These are phyloP conservation scores for Citrus australasica DNA, from an alignment of 345 rosid genomes.

Conservation along the genomic window DNA sequence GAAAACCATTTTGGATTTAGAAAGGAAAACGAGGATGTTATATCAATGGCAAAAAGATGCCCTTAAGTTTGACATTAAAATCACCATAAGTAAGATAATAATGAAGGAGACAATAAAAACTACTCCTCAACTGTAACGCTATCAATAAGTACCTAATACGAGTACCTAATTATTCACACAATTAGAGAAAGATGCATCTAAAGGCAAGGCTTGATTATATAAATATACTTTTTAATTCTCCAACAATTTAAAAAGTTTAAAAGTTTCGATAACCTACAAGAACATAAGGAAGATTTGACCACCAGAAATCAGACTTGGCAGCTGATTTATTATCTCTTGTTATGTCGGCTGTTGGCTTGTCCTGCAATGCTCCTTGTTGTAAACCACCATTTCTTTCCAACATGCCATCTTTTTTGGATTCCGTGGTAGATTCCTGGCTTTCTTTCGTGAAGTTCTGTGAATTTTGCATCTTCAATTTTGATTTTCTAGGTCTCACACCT, in stretches of 20 bases:
- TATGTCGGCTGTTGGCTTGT: constrained; percentile 16
- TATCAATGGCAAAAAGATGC: not conserved
- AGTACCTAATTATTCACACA: not conserved
- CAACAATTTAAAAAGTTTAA: not conserved
- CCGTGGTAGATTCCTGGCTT: constrained; percentile 18
- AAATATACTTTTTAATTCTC: not conserved
- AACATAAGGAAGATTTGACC: constrained; percentile 76
- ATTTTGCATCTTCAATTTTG: constrained; percentile 6
- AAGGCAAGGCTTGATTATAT: not conserved
- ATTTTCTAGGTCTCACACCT: constrained; percentile 27
- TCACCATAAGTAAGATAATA: not conserved
- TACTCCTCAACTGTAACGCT: not conserved
- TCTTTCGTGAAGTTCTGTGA: constrained; percentile 14
- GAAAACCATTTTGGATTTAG: not conserved
- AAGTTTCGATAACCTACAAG: constrained; percentile 37
- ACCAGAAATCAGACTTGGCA: constrained; percentile 43
- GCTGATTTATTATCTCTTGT: constrained; percentile 29
- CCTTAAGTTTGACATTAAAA: not conserved
- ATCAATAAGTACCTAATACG: not conserved
- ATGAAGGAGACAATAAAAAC: not conserved
- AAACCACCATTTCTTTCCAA: constrained; percentile 28
- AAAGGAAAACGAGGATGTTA: not conserved
- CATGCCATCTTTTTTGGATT: constrained; percentile 13
- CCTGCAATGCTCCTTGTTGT: constrained; percentile 19
- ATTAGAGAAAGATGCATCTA: not conserved